Evolutionary conservation across 179 eudicot genomes (phyloP).

Genomic region (Sideroxylon spinosum): DNA sequence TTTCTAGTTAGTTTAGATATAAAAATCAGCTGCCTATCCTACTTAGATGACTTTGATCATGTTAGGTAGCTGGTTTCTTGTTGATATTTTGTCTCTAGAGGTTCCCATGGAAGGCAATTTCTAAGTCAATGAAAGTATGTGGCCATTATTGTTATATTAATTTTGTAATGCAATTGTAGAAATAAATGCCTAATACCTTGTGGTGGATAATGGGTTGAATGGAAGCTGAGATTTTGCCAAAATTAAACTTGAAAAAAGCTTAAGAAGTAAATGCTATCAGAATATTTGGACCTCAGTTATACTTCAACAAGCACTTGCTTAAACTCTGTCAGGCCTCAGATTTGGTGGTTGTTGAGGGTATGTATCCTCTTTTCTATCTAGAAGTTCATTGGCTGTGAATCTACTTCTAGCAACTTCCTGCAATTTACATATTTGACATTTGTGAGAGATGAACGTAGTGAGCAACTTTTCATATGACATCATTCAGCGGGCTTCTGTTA

Average conservation of each 20-base stretch:
- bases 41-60: too few species aligned
- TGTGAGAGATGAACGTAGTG: not conserved
- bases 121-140: too few species aligned
- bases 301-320: conserved; percentile 7
- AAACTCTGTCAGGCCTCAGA: not conserved
- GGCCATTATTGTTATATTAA: too few species aligned
- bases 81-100: too few species aligned
- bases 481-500: not conserved
- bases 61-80: too few species aligned
- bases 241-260: not conserved
- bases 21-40: too few species aligned
- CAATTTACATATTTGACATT: not conserved
- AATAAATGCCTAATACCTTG: not conserved
- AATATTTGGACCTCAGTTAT: too few species aligned
- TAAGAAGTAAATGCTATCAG: not conserved
- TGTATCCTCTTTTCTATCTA: not conserved
- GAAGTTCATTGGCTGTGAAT: not conserved
- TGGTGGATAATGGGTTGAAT: not conserved
- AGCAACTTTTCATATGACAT: not conserved
- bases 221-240: not conserved
- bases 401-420: conserved; percentile 2
- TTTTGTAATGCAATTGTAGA: not conserved
- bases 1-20: not conserved
- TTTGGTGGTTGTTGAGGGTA: not conserved
- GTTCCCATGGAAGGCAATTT: too few species aligned